phyloP scores from a whole-genome alignment of 2,329 filamentous ascomycete species.

The Xylariaceae sp. region DNA sequence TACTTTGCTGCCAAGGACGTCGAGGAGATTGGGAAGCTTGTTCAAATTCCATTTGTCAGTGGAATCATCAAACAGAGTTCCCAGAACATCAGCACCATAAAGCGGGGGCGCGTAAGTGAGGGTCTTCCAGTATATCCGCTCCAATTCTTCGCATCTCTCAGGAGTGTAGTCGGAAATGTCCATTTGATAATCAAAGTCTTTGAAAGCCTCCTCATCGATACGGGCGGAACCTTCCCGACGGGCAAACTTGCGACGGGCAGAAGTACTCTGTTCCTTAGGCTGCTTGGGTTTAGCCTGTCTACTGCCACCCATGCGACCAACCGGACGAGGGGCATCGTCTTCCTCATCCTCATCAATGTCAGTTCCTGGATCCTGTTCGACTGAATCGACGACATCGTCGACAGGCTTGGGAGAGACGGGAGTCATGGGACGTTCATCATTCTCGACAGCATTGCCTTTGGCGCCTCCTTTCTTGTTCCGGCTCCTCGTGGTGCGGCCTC shows the following conservation, averaged over 20 bases:
- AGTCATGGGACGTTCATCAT: conserved; percentile 56
- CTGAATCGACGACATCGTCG: conserved; percentile 42
- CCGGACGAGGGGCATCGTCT: conserved; percentile 32
- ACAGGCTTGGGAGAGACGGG: conserved; percentile 53
- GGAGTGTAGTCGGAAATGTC: conserved; percentile 84
- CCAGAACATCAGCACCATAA: conserved; percentile 95
- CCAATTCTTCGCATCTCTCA: conserved; percentile 90
- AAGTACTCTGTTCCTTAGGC: conserved; percentile 69
- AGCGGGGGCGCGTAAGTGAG: conserved; percentile 91
- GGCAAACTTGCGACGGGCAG: conserved; percentile 83
- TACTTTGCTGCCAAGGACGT: conserved; percentile 91
- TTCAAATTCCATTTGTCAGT: conserved; percentile 91
- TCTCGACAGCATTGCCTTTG: conserved; percentile 37
- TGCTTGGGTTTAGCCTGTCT: conserved; percentile 44
- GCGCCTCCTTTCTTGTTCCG: conserved; percentile 38
- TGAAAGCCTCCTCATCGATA: conserved; percentile 87
- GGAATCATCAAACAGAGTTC: conserved; percentile 85
- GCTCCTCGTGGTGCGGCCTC: conserved; percentile 37
- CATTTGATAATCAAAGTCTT: conserved; percentile 86
- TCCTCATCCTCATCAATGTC: conserved; percentile 46
- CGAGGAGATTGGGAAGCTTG: conserved; percentile 87
- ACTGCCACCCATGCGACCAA: conserved; percentile 50
- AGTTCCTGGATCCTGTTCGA: conserved; percentile 47
- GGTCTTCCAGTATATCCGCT: conserved; percentile 95
- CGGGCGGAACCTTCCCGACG: conserved; percentile 72